Evolutionary conservation across 73 alveolate species (phyloP).

Genomic region (Paramecium pentaurelia): DNA sequence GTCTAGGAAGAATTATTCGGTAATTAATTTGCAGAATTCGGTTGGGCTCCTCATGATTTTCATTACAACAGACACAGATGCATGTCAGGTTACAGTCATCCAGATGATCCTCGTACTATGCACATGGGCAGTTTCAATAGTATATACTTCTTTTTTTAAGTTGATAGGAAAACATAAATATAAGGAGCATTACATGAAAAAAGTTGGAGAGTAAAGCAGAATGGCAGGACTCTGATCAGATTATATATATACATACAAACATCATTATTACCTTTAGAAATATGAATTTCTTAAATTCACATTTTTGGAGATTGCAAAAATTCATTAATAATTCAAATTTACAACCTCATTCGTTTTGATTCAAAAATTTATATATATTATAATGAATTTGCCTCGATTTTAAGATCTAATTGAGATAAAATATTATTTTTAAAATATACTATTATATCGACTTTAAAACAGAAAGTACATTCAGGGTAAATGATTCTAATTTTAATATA

Average conservation of each 20-base stretch:
- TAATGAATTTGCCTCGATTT: background rate
- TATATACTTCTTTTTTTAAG: background rate
- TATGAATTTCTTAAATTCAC: background rate
- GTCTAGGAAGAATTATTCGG: conserved; percentile 60
- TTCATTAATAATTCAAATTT: background rate
- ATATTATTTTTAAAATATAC: no score
- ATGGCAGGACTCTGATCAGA: background rate
- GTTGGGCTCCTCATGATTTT: conserved; percentile 62
- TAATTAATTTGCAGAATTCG: conserved; percentile 52
- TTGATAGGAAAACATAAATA: conserved; percentile 50
- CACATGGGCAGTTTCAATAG: conserved; percentile 53
- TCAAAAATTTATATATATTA: no score
- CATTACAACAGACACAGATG: conserved; percentile 51
- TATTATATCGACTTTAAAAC: background rate
- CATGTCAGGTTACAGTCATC: conserved; percentile 53
- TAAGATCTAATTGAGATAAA: background rate
- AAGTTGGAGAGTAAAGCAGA: conserved; percentile 47
- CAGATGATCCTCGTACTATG: conserved; percentile 64
- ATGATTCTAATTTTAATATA: background rate
- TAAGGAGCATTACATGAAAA: conserved; percentile 55
- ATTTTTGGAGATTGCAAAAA: background rate
- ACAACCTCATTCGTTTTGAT: background rate
- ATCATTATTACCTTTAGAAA: background rate
- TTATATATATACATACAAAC: background rate
- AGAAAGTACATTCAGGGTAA: background rate